Percentiles rank a stretch among this genome's conserved stretches.
Evolutionary conservation across 805 yeast species (phyloP).

Genomic region (Saturnispora sanitii): DNA sequence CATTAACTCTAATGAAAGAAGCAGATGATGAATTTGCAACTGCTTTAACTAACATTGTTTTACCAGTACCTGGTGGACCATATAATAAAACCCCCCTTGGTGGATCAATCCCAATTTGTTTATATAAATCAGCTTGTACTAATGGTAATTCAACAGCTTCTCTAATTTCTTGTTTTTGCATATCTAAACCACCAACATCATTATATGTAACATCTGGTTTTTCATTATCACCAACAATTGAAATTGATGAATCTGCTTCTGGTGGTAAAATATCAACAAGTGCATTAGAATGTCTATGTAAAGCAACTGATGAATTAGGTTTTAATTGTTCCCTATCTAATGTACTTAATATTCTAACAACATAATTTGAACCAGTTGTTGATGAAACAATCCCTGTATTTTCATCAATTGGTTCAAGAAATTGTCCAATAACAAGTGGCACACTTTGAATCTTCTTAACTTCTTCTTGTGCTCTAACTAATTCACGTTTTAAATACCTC

Average conservation of each 20-base stretch:
- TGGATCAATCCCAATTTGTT: conserved; percentile 97
- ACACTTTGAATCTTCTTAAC: conserved; percentile 96
- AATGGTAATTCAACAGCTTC: conserved; percentile 97
- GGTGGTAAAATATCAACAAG: conserved; percentile 96
- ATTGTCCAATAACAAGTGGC: conserved; percentile 96
- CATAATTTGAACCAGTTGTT: conserved; percentile 96
- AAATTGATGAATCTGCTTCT: conserved; percentile 93
- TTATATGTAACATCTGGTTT: conserved; percentile 90
- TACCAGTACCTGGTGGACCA: conserved; percentile 99
- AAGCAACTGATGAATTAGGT: conserved; percentile 91
- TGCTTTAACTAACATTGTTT: conserved; percentile 97
- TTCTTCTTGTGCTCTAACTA: conserved; percentile 95
- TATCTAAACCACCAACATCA: conserved; percentile 97
- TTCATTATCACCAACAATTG: conserved; percentile 90
- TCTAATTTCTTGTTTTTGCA: conserved; percentile 98
- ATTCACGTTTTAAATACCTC: conserved; percentile 88
- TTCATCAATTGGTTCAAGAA: conserved; percentile 93
- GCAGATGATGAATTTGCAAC: conserved; percentile 97
- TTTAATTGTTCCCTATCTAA: conserved; percentile 89
- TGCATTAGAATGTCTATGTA: conserved; percentile 97
- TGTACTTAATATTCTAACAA: conserved; percentile 89
- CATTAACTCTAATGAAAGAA: conserved; percentile 90
- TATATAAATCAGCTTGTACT: conserved; percentile 90
- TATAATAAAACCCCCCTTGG: conserved; percentile 95
- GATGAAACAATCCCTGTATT: conserved; percentile 94